phyloP scores from a whole-genome alignment of 2,329 filamentous ascomycete species.

The Stagonosporopsis tanaceti region DNA sequence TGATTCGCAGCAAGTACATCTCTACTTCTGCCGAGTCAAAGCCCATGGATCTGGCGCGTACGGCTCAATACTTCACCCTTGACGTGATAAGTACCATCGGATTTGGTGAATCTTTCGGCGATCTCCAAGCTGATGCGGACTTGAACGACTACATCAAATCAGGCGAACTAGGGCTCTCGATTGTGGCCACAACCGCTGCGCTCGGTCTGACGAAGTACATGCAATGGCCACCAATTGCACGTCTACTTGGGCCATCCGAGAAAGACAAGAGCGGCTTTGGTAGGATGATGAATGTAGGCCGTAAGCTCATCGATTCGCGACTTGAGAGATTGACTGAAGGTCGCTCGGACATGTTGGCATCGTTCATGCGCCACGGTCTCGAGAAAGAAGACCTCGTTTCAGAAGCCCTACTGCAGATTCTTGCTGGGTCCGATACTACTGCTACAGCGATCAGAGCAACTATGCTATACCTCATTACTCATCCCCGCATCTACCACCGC shows the following conservation, averaged over 20 bases:
- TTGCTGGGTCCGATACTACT: slow-evolving; percentile 66
- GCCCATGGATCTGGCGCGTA: slow-evolving; percentile 55
- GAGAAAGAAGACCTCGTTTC: slow-evolving; percentile 48
- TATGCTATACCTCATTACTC: slow-evolving; percentile 60
- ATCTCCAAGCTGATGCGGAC: slow-evolving; percentile 58
- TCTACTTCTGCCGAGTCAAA: slow-evolving; percentile 15
- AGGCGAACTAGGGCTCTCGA: slow-evolving; percentile 41
- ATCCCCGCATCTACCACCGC: slow-evolving; percentile 53
- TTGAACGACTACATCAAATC: slow-evolving; percentile 54
- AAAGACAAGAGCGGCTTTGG: slow-evolving; percentile 42
- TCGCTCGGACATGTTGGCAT: slow-evolving; percentile 61
- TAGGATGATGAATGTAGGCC: slow-evolving; percentile 31
- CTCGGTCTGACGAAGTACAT: slow-evolving; percentile 25
- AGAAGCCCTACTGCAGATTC: slow-evolving; percentile 55
- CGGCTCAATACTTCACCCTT: slow-evolving; percentile 61
- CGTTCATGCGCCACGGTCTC: slow-evolving; percentile 58
- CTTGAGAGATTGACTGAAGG: slow-evolving; percentile 51
- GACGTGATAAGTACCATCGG: slow-evolving; percentile 63
- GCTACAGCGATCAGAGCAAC: slow-evolving; percentile 63
- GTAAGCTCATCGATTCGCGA: slow-evolving; percentile 29
- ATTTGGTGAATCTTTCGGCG: slow-evolving; percentile 61
- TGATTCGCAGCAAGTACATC: slow-evolving; percentile 57
- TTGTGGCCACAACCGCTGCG: slow-evolving; percentile 12
- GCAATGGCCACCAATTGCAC: slow-evolving; percentile 30
- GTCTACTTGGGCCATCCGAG: slow-evolving; percentile 35